phyloP scores from a whole-genome alignment of 495 filamentous ascomycete species.

The Penicillium fimorum region DNA sequence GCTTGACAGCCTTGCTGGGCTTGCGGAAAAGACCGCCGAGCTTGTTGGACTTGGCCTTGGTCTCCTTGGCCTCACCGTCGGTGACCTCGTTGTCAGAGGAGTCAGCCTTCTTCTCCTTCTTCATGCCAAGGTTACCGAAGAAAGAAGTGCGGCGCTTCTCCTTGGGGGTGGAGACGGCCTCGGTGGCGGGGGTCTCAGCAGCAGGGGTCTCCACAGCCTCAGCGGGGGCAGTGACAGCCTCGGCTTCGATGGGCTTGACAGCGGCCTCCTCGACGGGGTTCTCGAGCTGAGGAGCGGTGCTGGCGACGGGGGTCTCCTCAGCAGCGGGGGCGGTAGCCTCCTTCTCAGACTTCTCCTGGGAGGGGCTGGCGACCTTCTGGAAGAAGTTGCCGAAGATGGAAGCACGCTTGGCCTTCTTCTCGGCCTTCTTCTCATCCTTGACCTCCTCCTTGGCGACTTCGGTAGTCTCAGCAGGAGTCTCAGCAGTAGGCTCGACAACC shows the following conservation, averaged over 20 bases:
- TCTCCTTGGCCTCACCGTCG: slow-evolving; percentile 46
- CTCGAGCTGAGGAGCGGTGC: slow-evolving; percentile 52
- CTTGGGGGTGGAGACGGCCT: slow-evolving; percentile 40
- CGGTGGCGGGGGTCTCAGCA: slow-evolving; percentile 34
- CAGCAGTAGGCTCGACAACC: slow-evolving; percentile 18
- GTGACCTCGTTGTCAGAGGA: slow-evolving; percentile 51
- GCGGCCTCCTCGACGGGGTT: slow-evolving; percentile 48
- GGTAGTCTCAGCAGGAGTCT: slow-evolving; percentile 25
- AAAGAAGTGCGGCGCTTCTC: slow-evolving; percentile 57
- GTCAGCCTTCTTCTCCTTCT: slow-evolving; percentile 53
- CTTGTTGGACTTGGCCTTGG: slow-evolving; percentile 52
- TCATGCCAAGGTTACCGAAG: slow-evolving; percentile 51
- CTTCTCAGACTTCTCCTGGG: slow-evolving; percentile 52
- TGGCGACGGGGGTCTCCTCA: slow-evolving; percentile 44
- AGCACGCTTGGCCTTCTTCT: slow-evolving; percentile 50
- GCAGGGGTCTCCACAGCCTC: slow-evolving; percentile 42
- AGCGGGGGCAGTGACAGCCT: slow-evolving; percentile 42
- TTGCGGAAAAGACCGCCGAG: slow-evolving; percentile 57
- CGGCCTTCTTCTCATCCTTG: slow-evolving; percentile 42
- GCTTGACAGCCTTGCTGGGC: slow-evolving; percentile 55
- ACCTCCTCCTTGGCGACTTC: slow-evolving; percentile 30
- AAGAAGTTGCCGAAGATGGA: slow-evolving; percentile 55
- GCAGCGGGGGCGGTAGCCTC: slow-evolving; percentile 47
- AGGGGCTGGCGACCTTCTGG: slow-evolving; percentile 54
- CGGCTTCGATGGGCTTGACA: slow-evolving; percentile 44